Percentiles rank a stretch among this genome's conserved stretches.
Evolutionary conservation across 441 rosid genomes (phyloP).

Genomic region (Dalechampia spathulata): DNA sequence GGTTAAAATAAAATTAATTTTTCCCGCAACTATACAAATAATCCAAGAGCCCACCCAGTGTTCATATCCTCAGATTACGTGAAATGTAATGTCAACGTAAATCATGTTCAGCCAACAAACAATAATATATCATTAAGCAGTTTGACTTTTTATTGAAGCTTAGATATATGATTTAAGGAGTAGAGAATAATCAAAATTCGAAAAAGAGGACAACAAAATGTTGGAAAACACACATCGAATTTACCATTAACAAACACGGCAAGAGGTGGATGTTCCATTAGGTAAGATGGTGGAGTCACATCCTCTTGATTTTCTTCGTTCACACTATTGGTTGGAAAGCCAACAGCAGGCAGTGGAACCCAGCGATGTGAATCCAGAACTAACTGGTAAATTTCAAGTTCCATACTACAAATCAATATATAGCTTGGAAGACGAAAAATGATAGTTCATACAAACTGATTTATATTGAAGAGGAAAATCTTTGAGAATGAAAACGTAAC

Average conservation of each 20-base stretch:
- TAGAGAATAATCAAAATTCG: constrained; percentile 1
- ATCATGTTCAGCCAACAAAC: no score
- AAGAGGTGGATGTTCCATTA: constrained; percentile 98
- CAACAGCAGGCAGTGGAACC: constrained; percentile 90
- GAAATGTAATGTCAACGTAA: no score
- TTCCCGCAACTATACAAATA: no score
- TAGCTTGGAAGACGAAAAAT: constrained; percentile 11
- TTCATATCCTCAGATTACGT: no score
- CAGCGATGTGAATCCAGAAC: constrained; percentile 97
- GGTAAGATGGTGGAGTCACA: constrained; percentile 79
- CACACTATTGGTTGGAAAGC: constrained; percentile 54
- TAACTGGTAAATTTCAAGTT: constrained; percentile 49
- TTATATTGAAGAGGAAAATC: constrained; percentile 4
- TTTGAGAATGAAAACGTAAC: constrained; percentile 8
- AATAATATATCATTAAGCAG: no score
- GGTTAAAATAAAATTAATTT: no score
- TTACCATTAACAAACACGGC: constrained; percentile 91
- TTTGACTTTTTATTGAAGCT: no score
- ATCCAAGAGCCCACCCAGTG: no score
- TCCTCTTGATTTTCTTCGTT: constrained; percentile 75
- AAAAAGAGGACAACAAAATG: background rate
- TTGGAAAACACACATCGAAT: constrained; percentile 11
- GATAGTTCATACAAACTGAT: background rate
- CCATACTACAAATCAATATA: constrained; percentile 12
- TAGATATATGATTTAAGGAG: constrained; percentile 3